Evolutionary conservation across 2,329 filamentous ascomycete species (phyloP), one percentile per base, ranked within the genome.

Genomic region (Aspergillus jensenii): DNA sequence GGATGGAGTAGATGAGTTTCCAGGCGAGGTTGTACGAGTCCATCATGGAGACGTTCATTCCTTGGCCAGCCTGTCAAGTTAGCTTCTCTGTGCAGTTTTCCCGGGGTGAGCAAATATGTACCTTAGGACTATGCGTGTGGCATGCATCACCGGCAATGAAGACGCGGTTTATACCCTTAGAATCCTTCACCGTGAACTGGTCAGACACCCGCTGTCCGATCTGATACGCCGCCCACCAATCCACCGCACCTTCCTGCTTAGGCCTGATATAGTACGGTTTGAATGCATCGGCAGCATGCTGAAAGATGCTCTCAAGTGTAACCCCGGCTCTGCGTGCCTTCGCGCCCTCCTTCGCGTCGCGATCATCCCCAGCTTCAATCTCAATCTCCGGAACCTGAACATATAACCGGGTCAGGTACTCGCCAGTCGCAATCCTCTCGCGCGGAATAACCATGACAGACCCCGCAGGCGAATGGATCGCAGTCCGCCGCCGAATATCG

Each of bases 371-470:
- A 11, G 68, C 64, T 9, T 62, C 67, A 39, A 62, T 62, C n/a
- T 69, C 67, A 52, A 68, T 68, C 2, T 69, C 72, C 1, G 71
- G 70, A 6, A 78, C 69, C 58, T 78, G 75, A 17, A 78, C 76
- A 63, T 90, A 89, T 56, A 91, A 85, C 64, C 90, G 88, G 17
- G 90, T 82, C 19, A 89, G 82, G 50, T 90, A 87, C 74, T 90
- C 84, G 59, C 86, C 84, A 55, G 84, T 75, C 25, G 75, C 75
- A 55, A 83, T 81, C 1, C 79, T 80, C 70, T 90, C 88, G 23
- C 88, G 81, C 0, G 90, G 90, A 57, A 93, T 92, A 4, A 92
- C 87, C 85, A 93, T 90, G 68, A 93, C 87, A 17, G 88, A 91
- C 2, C 90, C 89, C 57, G 87, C 80, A 46, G 85, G 81, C 3